Evolutionary conservation across 176 grass and related monocot species (phyloP).

Genomic region (Oryza punctata): DNA sequence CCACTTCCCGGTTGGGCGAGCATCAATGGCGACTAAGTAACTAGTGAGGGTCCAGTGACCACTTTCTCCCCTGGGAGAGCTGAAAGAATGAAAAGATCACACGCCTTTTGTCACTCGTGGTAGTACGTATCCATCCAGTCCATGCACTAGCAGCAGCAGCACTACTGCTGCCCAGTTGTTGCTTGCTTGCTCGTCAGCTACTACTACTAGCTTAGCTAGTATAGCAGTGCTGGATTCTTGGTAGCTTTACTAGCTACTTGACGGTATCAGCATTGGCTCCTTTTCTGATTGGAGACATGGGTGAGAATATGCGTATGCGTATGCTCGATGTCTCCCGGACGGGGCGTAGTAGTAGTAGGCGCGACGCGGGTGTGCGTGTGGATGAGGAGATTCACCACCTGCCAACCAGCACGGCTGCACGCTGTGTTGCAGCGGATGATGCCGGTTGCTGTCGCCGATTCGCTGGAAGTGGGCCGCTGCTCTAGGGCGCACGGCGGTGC

Average conservation of each 20-base stretch:
- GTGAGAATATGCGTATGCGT: too few relatives aligned
- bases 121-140: constrained; percentile 4
- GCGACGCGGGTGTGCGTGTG: too few relatives aligned
- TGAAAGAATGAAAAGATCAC: neutral
- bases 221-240: neutral
- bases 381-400: too few relatives aligned
- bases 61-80: neutral
- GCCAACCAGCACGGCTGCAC: too few relatives aligned
- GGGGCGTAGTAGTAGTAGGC: too few relatives aligned
- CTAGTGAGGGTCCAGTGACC: neutral
- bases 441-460: neutral
- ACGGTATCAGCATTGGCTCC: too few relatives aligned
- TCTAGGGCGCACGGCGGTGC: neutral
- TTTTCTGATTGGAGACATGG: neutral
- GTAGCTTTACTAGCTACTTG: neutral
- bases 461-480: neutral
- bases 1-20: neutral
- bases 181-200: constrained; percentile 21
- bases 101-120: constrained; percentile 7
- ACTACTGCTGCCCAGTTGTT: neutral
- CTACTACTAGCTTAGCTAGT: neutral
- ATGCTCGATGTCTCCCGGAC: too few relatives aligned
- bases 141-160: neutral
- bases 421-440: neutral
- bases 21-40: neutral